Conservation (phyloP, 164 flowering plant genomes). For the Chloranthus sessilifolius region DNA sequence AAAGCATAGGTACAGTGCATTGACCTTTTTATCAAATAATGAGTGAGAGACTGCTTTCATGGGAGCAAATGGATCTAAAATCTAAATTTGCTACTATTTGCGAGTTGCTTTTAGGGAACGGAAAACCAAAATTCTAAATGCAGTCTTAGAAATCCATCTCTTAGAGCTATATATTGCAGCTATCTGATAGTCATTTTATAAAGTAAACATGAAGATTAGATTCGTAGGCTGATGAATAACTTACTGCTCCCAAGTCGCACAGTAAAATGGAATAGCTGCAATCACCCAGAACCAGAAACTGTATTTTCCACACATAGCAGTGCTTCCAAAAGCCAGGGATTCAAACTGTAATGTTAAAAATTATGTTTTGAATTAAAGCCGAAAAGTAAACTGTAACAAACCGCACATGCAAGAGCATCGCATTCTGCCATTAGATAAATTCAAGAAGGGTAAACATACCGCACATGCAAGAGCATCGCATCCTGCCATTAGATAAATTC, state of each 20-base stretch:
- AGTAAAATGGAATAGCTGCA: constrained; percentile 83
- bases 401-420: constrained; percentile 90
- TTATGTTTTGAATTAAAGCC: constrained; percentile 2
- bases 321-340: constrained; percentile 88
- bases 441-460: constrained; percentile 37
- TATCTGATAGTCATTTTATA: too few relatives aligned
- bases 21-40: too few relatives aligned
- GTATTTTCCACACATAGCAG: constrained; percentile 84
- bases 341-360: constrained; percentile 55
- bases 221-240: constrained; percentile 21
- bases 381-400: background rate
- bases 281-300: constrained; percentile 92
- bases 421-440: constrained; percentile 62
- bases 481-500: constrained; percentile 47
- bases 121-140: too few relatives aligned
- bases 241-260: constrained; percentile 99
- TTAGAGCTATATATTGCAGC: too few relatives aligned
- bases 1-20: too few relatives aligned
- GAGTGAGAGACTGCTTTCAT: too few relatives aligned
- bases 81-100: too few relatives aligned
- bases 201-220: background rate
- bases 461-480: constrained; percentile 99
- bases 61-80: too few relatives aligned
- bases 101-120: too few relatives aligned
- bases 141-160: too few relatives aligned